Conservation (phyloP, 805 yeast species). For the Candida multigemmis region DNA sequence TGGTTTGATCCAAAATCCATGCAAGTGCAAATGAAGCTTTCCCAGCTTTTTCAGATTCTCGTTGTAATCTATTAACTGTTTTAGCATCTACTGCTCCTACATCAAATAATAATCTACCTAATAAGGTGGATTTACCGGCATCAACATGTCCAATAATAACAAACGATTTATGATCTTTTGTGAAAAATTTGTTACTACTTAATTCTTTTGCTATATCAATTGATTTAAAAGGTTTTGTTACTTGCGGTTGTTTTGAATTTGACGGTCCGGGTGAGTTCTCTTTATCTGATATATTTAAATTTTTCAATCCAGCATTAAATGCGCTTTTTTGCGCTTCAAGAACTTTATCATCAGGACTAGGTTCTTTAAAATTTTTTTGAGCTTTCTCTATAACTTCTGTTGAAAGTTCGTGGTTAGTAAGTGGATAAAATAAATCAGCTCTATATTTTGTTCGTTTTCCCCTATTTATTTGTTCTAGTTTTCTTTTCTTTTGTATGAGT, state of each 20-base stretch:
- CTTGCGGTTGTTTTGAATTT: conserved; percentile 1
- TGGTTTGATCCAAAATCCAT: conserved; percentile 78
- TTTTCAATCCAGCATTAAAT: conserved; percentile 21
- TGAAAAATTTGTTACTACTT: conserved; percentile 15
- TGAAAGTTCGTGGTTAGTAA: conserved; percentile 33
- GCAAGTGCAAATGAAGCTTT: conserved; percentile 77
- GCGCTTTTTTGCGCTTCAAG: conserved; percentile 47
- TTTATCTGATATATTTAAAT: conserved; percentile 12
- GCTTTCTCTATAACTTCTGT: conserved; percentile 29
- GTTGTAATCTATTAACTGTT: conserved; percentile 51
- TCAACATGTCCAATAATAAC: conserved; percentile 84
- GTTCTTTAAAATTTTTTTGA: conserved; percentile 47
- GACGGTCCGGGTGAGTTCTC: not conserved
- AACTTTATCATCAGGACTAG: conserved; percentile 79
- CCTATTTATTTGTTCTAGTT: too few species aligned
- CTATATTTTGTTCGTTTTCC: too few species aligned
- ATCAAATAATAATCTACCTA: conserved; percentile 67
- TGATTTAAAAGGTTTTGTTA: conserved; percentile 3
- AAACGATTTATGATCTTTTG: conserved; percentile 55
- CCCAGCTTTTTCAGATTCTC: conserved; percentile 59
- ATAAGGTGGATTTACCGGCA: conserved; percentile 74
- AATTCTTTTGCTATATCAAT: conserved; percentile 35
- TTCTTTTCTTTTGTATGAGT: too few species aligned
- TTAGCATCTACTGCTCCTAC: conserved; percentile 57
- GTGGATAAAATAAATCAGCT: conserved; percentile 21